phyloP scores from a whole-genome alignment of 441 rosid species.

The Daphne laureola region DNA sequence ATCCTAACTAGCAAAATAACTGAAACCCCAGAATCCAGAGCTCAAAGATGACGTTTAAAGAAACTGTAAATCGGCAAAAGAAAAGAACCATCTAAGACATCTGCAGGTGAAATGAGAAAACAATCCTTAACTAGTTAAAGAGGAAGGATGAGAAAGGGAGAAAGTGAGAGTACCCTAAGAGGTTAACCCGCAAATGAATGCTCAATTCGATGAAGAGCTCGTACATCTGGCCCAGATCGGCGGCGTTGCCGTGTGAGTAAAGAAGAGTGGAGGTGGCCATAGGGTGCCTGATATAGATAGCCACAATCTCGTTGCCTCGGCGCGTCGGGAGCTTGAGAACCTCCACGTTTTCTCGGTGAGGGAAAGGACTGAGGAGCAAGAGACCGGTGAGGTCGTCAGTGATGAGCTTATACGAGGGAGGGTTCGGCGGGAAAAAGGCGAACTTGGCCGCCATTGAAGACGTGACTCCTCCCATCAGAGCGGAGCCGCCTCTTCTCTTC shows the following conservation, averaged over 20 bases:
- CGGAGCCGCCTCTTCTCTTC: constrained; percentile 13
- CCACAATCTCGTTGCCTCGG: constrained; percentile 77
- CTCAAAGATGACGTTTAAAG: constrained; percentile 1
- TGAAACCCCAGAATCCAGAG: constrained; percentile 19
- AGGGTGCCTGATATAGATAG: constrained; percentile 76
- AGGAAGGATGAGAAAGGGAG: constrained; percentile 3
- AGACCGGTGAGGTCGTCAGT: constrained; percentile 67
- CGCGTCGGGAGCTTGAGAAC: constrained; percentile 70
- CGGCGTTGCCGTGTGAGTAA: constrained; percentile 97
- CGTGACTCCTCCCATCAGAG: constrained; percentile 82
- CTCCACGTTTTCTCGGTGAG: constrained; percentile 92
- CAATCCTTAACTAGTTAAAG: constrained; percentile 1
- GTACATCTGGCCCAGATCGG: constrained; percentile 99
- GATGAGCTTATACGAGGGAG: constrained; percentile 76
- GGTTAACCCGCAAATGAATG: constrained; percentile 86
- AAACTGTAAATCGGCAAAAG: constrained; percentile 4
- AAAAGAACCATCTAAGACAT: constrained; percentile 12
- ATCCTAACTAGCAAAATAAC: background rate
- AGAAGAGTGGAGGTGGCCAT: constrained; percentile 86
- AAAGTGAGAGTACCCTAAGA: constrained; percentile 66
- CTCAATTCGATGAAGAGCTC: constrained; percentile 95
- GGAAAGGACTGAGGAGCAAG: constrained; percentile 65
- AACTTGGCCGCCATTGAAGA: constrained; percentile 97
- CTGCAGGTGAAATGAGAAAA: background rate
- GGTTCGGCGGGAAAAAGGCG: constrained; percentile 95